Base-by-base conservation (phyloP, 306 rosid genomes). In the Pyrus communis region DNA sequence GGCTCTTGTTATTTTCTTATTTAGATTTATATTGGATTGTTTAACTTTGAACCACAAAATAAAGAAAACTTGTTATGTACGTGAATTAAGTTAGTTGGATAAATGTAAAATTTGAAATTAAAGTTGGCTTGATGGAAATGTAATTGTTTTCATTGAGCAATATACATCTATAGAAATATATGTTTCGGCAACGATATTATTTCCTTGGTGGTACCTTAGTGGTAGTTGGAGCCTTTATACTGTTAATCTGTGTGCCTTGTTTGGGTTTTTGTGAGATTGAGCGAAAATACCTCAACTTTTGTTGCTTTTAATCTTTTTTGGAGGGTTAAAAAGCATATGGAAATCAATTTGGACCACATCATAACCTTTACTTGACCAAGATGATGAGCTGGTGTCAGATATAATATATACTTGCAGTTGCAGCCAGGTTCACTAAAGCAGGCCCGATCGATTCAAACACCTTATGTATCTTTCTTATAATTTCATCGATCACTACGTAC, bases 291-390 rank as follows among this genome's bases (percentile, higher is more conserved):
- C 46, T 28, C 52, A 18, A 46, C 9, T 27, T 42, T 68, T 60
- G 67, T 60, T 67, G 63, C 72, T 77, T 49, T 69, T 11, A 49
- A 18, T 31, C 45, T 71, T 76, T 62, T 60, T 60, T 35, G 11
- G 49, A 23, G 64, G 81, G 70, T 77, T 59, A 42, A 74, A 79
- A 67, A 40, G 81, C 67, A 28, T 57, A 31, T 42, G 69, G 75
- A 73, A 74, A 7, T 33, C 74, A 31, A 61, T 70, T 33, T n/a
- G 75, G 49, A 15, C 73, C 82, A 61, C 75, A 67, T 74, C 80
- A 74, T 28, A 51, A 61, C 68, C 73, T 35, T 77, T 67, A 77
- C 63, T 46, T 11, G 67, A 42, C 28, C 78, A 46, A 61, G 54
- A 22, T 22, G 68, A 23, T 73, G 59, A 73, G 62, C 31, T 58